These are phyloP conservation scores for Grigorovia jiainica DNA, from an alignment of 805 yeast species.

Conservation along the genomic window DNA sequence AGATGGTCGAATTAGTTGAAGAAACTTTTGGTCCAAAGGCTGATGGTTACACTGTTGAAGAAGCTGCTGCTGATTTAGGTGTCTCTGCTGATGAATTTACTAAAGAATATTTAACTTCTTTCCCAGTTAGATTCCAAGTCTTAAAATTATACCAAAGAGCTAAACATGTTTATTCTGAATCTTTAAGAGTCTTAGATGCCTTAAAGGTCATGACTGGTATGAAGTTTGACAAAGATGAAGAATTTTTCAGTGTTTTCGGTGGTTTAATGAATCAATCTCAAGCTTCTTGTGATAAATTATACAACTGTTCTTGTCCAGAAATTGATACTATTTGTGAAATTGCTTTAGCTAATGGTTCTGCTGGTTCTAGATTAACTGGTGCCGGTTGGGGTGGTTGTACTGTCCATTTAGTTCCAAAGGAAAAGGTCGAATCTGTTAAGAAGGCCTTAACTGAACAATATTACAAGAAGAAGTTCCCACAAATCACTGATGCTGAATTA, in stretches of 20 bases:
- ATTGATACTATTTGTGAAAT: slow-evolving; percentile 44
- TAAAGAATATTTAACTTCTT: slow-evolving; percentile 36
- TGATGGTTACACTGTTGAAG: slow-evolving; percentile 42
- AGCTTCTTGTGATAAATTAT: slow-evolving; percentile 37
- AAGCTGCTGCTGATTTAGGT: slow-evolving; percentile 38
- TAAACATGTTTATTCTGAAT: slow-evolving; percentile 52
- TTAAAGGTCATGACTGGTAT: slow-evolving; percentile 31
- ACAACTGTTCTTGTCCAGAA: slow-evolving; percentile 48
- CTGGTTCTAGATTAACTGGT: slow-evolving; percentile 66
- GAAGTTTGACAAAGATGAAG: slow-evolving; percentile 14
- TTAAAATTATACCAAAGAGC: slow-evolving; percentile 49
- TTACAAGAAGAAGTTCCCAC: slow-evolving; percentile 41
- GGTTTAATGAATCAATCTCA: slow-evolving; percentile 52
- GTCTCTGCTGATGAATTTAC: slow-evolving; percentile 34
- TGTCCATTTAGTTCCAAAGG: slow-evolving; percentile 44
- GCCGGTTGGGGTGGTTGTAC: slow-evolving; percentile 76
- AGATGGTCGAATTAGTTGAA: slow-evolving; percentile 38
- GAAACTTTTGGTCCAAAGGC: slow-evolving; percentile 30
- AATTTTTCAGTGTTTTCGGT: slow-evolving; percentile 40
- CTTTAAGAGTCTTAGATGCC: slow-evolving; percentile 47
- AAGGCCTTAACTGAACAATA: slow-evolving; percentile 43
- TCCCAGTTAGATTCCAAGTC: slow-evolving; percentile 46
- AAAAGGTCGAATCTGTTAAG: slow-evolving; percentile 27
- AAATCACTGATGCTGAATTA: slow-evolving; percentile 36
- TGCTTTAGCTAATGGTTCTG: slow-evolving; percentile 47